Evolutionary conservation across 495 filamentous ascomycete genomes (phyloP).

Genomic region (Schizothecium vesticola): DNA sequence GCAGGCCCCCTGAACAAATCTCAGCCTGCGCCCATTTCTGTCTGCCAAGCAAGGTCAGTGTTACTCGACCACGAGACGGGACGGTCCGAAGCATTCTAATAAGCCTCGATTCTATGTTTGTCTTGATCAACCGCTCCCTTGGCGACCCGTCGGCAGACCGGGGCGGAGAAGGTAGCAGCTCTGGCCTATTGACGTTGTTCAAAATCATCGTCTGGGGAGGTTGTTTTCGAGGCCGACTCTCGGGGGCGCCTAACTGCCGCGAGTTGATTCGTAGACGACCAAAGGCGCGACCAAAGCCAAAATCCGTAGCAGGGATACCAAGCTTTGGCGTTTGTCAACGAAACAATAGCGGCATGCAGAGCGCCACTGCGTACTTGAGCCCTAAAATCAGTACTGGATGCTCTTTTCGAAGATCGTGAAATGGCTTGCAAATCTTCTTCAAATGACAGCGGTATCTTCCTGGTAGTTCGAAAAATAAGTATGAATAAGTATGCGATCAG

Average conservation of each 20-base stretch:
- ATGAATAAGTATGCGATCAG: too few species aligned
- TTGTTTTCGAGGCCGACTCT: background rate
- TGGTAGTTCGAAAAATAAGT: too few species aligned
- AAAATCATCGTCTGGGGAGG: background rate
- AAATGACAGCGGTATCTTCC: too few species aligned
- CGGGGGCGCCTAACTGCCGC: background rate
- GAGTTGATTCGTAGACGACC: background rate
- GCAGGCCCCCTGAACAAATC: background rate
- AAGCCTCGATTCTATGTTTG: background rate
- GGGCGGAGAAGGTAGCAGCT: background rate
- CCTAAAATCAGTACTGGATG: background rate
- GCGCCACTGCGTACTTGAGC: background rate
- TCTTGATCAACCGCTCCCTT: background rate
- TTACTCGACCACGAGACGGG: background rate
- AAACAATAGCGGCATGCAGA: constrained; percentile 2
- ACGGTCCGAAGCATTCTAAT: background rate
- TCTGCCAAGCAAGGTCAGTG: background rate
- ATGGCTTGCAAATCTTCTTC: too few species aligned
- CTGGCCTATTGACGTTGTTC: background rate
- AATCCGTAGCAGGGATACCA: background rate
- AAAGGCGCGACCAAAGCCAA: background rate
- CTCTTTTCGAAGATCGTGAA: background rate
- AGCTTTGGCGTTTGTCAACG: background rate
- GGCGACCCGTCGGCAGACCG: background rate
- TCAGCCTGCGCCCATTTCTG: background rate